Evolutionary conservation across 108 stramenopile species (phyloP).

Genomic region (Skeletonema potamos): DNA sequence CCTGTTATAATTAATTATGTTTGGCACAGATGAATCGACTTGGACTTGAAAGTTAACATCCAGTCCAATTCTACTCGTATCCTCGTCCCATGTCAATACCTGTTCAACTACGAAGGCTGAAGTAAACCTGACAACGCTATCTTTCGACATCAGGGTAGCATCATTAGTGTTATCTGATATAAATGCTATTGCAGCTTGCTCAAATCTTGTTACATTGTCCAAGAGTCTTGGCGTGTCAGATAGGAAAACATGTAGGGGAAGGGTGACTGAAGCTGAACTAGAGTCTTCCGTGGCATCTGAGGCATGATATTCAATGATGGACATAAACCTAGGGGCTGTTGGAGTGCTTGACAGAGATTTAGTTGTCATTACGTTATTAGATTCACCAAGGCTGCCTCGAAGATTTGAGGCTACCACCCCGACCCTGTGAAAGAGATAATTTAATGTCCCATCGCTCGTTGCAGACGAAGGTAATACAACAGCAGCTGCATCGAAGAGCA

Average conservation of each 20-base stretch:
- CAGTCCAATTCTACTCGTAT: neutral
- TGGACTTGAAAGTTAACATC: constrained; percentile 2
- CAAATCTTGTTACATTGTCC: neutral
- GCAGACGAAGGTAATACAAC: neutral
- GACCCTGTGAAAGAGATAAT: too few species aligned
- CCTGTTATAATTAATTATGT: neutral
- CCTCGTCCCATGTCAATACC: neutral
- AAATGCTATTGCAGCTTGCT: neutral
- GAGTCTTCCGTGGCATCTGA: neutral
- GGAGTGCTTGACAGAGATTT: neutral
- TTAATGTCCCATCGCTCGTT: neutral
- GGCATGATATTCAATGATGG: neutral
- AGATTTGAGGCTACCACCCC: neutral
- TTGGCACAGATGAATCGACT: neutral
- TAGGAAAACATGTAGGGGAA: neutral
- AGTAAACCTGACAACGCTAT: neutral
- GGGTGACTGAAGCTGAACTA: neutral
- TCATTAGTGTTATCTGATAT: neutral
- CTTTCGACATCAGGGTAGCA: neutral
- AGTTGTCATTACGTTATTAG: neutral
- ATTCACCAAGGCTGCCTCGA: neutral
- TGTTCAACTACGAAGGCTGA: neutral
- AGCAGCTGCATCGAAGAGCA: neutral
- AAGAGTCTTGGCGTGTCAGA: neutral
- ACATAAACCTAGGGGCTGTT: neutral